A percentile compares a stretch with the other conserved stretches of the same genome.
phyloP scores from a whole-genome alignment of 345 rosid species.

The Psidium guajava region DNA sequence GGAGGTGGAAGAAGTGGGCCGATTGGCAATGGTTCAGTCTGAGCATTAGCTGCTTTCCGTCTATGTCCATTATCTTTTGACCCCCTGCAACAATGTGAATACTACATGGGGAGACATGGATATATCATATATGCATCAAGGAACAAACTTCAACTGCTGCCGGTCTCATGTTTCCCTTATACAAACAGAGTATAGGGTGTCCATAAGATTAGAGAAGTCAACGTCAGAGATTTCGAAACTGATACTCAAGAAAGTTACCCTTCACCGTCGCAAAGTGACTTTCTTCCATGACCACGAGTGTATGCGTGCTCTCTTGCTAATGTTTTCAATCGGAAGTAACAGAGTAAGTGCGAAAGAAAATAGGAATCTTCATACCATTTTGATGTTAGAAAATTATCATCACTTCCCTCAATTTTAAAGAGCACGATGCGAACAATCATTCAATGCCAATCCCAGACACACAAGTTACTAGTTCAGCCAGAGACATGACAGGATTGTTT shows the following conservation, averaged over 20 bases:
- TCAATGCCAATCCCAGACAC: too few species aligned
- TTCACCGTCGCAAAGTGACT: too few species aligned
- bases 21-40: slow-evolving; percentile 18
- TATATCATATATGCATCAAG: neutral
- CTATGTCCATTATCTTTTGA: slow-evolving; percentile 38
- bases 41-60: neutral
- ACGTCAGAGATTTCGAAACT: neutral
- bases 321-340: too few species aligned
- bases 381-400: neutral
- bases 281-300: too few species aligned
- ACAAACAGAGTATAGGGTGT: neutral
- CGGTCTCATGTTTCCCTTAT: neutral
- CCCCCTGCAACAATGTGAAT: slow-evolving; percentile 30
- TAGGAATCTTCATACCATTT: neutral
- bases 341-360: neutral
- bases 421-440: too few species aligned
- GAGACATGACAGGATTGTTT: too few species aligned
- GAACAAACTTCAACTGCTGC: neutral
- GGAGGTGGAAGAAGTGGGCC: slow-evolving; percentile 72
- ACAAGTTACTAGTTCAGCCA: too few species aligned
- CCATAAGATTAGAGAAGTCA: neutral
- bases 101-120: neutral
- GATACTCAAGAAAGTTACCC: too few species aligned
- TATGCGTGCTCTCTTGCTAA: too few species aligned
- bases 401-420: neutral